Base-by-base conservation (phyloP, 179 eudicot genomes). In the Spergularia azorica region DNA sequence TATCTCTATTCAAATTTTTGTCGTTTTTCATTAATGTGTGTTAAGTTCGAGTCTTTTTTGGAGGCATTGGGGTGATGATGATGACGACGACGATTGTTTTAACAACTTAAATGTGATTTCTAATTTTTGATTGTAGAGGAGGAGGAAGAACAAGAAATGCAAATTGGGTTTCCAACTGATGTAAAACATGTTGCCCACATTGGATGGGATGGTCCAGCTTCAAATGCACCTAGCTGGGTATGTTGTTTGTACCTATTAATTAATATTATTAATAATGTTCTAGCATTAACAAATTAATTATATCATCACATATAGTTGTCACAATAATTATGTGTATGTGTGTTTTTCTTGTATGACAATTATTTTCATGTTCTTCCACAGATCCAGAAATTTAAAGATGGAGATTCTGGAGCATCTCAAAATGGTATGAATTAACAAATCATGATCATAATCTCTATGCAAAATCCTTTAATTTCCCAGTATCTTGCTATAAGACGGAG, bases 101-200 rank as follows among this genome's bases (percentile, higher is more conserved):
- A 26, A 26, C 32, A 26, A 26, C 32, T 0, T 26, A 26, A 26
- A 11, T 50, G n/a, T 67, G 15, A 6, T 21, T 39, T 65, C 15
- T 10, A 18, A 21, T 17, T n/a, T 39, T 14, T 10, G 3, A 4
- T 59, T 59, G 82, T 56, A 80, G 84, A 80, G n/a, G 77, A 77
- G 15, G 78, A 79, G 68, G 74, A 76, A 16, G 86, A 84, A 66
- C 81, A 76, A 43, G 84, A 84, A 36, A 76, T 84, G 66, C 72
- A 84, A 80, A 84, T 84, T 51, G 86, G 86, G 13, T 13, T 69
- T 39, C 86, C 86, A 0, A 84, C 86, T 13, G 86, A 84, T 78
- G 86, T 84, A 64, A 84, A 80, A 20, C 86, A 84, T 84, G 84
- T 84, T 75, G 86, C 86, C 66, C 86, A 84, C 36, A 84, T 84